Evolutionary conservation across 768 basidiomycete genomes (phyloP).

Genomic region (Pisolithus orientalis): DNA sequence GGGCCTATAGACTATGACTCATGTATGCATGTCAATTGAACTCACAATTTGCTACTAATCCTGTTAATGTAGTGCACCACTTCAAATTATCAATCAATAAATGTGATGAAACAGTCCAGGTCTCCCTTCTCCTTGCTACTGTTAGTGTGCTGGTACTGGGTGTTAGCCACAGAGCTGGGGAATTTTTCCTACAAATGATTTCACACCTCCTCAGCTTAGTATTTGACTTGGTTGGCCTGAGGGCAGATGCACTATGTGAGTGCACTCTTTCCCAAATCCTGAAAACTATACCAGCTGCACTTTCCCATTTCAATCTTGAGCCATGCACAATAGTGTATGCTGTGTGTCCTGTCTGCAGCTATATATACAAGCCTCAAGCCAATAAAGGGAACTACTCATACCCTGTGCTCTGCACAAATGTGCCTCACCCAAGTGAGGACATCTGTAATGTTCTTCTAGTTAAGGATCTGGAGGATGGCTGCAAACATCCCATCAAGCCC

Average conservation of each 20-base stretch:
- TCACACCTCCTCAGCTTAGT: conserved; percentile 8
- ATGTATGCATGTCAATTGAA: not conserved
- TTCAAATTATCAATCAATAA: conserved; percentile 1
- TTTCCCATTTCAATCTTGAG: conserved; percentile 8
- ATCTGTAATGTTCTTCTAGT: not conserved
- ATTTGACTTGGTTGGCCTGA: not conserved
- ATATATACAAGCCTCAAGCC: conserved; percentile 1
- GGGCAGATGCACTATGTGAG: not conserved
- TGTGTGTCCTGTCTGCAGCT: conserved; percentile 10
- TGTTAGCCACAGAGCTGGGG: conserved; percentile 2
- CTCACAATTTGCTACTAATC: not conserved
- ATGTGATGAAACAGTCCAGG: conserved; percentile 12
- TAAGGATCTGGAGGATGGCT: not conserved
- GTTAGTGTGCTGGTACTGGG: conserved; percentile 14
- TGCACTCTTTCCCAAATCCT: not conserved
- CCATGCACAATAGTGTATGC: conserved; percentile 10
- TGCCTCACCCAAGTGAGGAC: not conserved
- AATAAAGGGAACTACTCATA: not conserved
- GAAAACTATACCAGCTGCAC: not conserved
- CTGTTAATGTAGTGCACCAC: conserved; percentile 1
- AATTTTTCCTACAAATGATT: conserved; percentile 16
- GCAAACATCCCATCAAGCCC: not conserved
- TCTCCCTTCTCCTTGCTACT: conserved; percentile 14
- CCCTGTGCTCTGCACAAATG: conserved; percentile 5
- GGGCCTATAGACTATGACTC: not conserved